Evolutionary conservation across 768 basidiomycete species (phyloP), one percentile per base, ranked within the genome.

Genomic region (Termitomyces sp.): DNA sequence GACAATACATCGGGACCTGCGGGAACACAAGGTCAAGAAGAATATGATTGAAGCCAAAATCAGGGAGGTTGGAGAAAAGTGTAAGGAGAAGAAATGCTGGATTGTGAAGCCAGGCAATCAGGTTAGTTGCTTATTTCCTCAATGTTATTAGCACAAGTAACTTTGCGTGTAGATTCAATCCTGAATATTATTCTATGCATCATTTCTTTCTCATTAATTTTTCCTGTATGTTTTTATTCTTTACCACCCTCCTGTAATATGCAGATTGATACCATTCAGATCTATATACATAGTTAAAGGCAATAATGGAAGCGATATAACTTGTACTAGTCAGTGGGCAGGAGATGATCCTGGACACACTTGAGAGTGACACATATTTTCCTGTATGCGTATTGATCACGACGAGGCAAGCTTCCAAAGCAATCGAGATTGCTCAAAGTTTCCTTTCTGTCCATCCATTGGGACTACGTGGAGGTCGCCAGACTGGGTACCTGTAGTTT

Each of bases 41-140:
- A 88, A 86, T 50, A 84, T 89, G 4, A 85, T 94, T 46, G 90
- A 92, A 69, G 85, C 84, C 3, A 93, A 93, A 68, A 76, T 94
- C 37, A 77, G 81, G 46, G 90, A 92, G 69, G 79, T 92, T 13
- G 78, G 82, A 16, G 88, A 86, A 71, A 92, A 89, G 66, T 85
- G 82, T 63, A 88, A 82, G 67, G 81, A 84, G 57, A 83, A 78
- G 72, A 90, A 83, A 67, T 70, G 85, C 58, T 94, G 92, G 92
- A 71, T 87, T 34, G 76, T 93, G 31, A 88, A 85, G 63, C 70
- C 76, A 50, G 60, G 64, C 46, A 51, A 72, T 50, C 60, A 68
- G 68, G 70, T 65, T 37, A 42, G 66, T 64, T 39, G 44, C 24
- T 16, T 7, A 29, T 14, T 27, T 5, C 18, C 26, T 26, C 34